Evolutionary conservation across 257 asterid species (phyloP), one percentile per base, ranked within the genome.

Genomic region (Eucommia ulmoides): DNA sequence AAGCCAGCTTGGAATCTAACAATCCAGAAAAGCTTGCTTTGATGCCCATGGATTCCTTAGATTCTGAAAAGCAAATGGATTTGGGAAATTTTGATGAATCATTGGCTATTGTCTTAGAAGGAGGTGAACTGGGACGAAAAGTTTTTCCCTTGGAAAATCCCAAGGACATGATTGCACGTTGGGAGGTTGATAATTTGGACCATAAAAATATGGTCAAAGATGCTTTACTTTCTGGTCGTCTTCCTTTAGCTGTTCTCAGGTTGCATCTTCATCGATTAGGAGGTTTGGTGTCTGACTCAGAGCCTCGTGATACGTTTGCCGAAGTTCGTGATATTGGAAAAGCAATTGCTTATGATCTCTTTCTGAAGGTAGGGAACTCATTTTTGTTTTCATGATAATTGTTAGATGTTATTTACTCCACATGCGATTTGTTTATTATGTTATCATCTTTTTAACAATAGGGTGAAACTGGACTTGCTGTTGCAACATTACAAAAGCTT

Each of bases 381-480:
- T n/a, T n/a, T n/a, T n/a, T n/a, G n/a, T n/a, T n/a, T n/a, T n/a
- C n/a, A n/a, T n/a, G n/a, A n/a, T n/a, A n/a, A n/a, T n/a, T n/a
- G n/a, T n/a, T n/a, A n/a, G n/a, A n/a, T 24, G 51, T 62, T 48
- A n/a, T 60, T 52, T 18, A 22, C n/a, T 51, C 63, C 29, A 47
- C 33, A 51, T 11, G 19, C 19, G 23, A 60, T 35, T 49, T 55
- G 19, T 10, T 35, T n/a, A 49, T 49, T 62, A 56, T 62, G 61
- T 61, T 72, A 46, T 63, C 16, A 53, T 45, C 65, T 56, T 54
- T 45, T 45, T 20, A 42, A 61, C 58, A 62, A 57, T 61, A 89
- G 98, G 98, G 94, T 57, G 96, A 85, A 76, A 74, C 71, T 55
- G 79, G 78, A 70, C 94, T 85, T 73, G 98, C 92, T 61, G 74